Evolutionary conservation across 2,329 filamentous ascomycete species (phyloP), one percentile per base, ranked within the genome.

Genomic region (Trichoderma koningii): DNA sequence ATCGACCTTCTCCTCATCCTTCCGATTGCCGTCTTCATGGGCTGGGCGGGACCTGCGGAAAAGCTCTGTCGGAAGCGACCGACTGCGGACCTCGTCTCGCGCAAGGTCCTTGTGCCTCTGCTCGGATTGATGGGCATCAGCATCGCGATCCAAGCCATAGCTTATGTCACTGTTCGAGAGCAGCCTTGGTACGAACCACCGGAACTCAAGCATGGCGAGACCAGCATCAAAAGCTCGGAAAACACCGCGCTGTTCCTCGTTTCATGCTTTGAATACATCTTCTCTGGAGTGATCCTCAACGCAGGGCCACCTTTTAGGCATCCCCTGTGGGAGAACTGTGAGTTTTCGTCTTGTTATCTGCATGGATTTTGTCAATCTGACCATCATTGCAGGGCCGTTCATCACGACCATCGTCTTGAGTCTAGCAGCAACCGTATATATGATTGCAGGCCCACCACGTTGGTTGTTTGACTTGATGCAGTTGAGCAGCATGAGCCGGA

Each of bases 1-100:
- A 98, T 99, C 73, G 95, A 99, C 72, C 83, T 99, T 15, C 82
- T 90, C 3, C 86, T 99, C 64, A 99, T 99, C 73, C 81, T 99
- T 3, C 95, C 95, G 5, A 96, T 99, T 71, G 95, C 95, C 26
- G 92, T 99, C 66, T 98, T 98, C 76, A 99, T 99, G 95, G 93
- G 95, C 70, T 98, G 96, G 95, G 92, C 91, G 26, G 93, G 91
- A 6, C 90, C 96, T 1, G 92, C 89, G 73, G 87, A 88, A 2
- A 81, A 84, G 44, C 85, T 99, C 15, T 90, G 87, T 70, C 87
- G 85, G 65, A 99, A 98, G 77, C 85, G 93, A 42, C 95, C 95
- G 3, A 98, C 93, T 0, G 93, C 95, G 17, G 91, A 94, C 71
- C 85, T 99, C 5, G 94, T 99, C 1, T 96, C 91, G 1, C 85